A percentile compares a stretch with the other conserved stretches of the same genome.
Evolutionary conservation across 2,329 filamentous ascomycete species (phyloP).

Genomic region (Penicillium corylophilum): DNA sequence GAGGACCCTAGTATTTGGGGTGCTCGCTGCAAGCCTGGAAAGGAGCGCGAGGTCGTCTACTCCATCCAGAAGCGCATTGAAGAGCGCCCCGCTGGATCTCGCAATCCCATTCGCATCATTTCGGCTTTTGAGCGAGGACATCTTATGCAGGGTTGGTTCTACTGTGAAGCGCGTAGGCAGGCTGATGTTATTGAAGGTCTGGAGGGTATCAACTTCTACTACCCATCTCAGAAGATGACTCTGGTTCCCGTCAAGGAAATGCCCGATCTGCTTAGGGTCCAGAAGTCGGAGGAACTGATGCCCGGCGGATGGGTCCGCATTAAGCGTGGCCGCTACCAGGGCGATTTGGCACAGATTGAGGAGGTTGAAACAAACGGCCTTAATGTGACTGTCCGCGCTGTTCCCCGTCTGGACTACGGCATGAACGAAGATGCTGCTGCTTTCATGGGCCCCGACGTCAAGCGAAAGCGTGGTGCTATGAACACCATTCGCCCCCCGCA

Average conservation of each 20-base stretch:
- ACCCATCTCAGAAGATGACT: constrained; percentile 80
- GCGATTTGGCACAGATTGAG: constrained; percentile 87
- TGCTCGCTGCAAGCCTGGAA: constrained; percentile 88
- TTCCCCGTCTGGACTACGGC: constrained; percentile 90
- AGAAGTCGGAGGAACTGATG: constrained; percentile 79
- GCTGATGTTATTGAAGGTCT: constrained; percentile 81
- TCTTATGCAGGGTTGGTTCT: constrained; percentile 91
- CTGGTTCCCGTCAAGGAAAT: constrained; percentile 96
- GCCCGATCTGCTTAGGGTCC: constrained; percentile 89
- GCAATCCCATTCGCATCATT: constrained; percentile 79
- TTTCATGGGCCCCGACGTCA: constrained; percentile 57
- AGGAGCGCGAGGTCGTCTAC: constrained; percentile 88
- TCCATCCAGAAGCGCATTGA: constrained; percentile 85
- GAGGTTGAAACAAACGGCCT: constrained; percentile 92
- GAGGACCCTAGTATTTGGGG: constrained; percentile 97
- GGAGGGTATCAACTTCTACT: constrained; percentile 84
- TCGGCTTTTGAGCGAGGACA: constrained; percentile 88
- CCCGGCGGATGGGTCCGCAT: constrained; percentile 92
- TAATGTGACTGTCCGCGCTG: constrained; percentile 80
- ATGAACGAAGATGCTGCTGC: constrained; percentile 70
- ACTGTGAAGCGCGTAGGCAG: constrained; percentile 85
- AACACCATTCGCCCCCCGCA: constrained; percentile 74
- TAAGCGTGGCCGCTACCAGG: constrained; percentile 75
- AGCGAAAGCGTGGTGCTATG: constrained; percentile 70
- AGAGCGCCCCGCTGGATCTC: constrained; percentile 69